Evolutionary conservation across 164 flowering plant species (phyloP).

Genomic region (Dillenia turbinata): DNA sequence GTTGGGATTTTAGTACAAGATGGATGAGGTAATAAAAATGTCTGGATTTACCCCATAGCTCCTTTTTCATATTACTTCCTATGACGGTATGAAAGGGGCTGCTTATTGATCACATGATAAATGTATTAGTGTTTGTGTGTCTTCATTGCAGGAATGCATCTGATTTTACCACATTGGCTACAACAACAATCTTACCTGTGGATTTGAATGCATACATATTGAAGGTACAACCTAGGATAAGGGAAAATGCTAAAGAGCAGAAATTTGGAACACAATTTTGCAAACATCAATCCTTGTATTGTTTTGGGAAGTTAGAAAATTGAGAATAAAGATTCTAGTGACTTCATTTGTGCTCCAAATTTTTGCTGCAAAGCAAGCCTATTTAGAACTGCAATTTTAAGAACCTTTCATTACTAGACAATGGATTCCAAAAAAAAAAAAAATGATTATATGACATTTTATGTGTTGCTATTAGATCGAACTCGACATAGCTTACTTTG

Average conservation of each 20-base stretch:
- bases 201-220: constrained; percentile 78
- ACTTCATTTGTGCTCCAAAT: too few relatives aligned
- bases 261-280: too few relatives aligned
- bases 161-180: constrained; percentile 68
- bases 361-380: too few relatives aligned
- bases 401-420: too few relatives aligned
- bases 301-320: too few relatives aligned
- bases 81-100: not conserved
- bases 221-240: constrained; percentile 35
- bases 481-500: constrained; percentile 69
- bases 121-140: not conserved
- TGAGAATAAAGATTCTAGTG: too few relatives aligned
- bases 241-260: too few relatives aligned
- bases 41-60: not conserved
- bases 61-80: not conserved
- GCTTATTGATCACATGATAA: not conserved
- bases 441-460: not conserved
- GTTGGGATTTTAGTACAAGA: constrained; percentile 97
- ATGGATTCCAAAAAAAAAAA: too few relatives aligned
- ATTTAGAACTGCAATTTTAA: too few relatives aligned
- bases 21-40: constrained; percentile 77
- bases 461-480: constrained; percentile 64
- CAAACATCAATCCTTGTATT: too few relatives aligned
- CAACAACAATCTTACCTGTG: constrained; percentile 84
- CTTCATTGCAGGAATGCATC: constrained; percentile 49